Evolutionary conservation across 441 rosid species (phyloP).

Genomic region (Isatis lusitanica): DNA sequence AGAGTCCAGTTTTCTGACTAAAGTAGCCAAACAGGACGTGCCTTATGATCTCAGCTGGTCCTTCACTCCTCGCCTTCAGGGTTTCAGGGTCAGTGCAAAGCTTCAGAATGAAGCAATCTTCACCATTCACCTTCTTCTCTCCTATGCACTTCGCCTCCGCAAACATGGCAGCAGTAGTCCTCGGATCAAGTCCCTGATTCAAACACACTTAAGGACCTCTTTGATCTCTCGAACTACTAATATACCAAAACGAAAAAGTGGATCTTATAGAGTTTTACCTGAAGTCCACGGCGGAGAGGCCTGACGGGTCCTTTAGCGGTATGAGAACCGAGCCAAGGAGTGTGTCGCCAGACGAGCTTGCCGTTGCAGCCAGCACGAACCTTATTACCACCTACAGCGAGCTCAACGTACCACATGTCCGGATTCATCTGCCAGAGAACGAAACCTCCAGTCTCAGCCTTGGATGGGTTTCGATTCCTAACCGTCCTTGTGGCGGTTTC

Average conservation of each 20-base stretch:
- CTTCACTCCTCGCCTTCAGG: slow-evolving; percentile 77
- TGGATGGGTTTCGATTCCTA: slow-evolving; percentile 54
- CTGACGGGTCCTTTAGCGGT: slow-evolving; percentile 92
- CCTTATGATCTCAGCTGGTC: slow-evolving; percentile 85
- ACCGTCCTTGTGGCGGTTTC: slow-evolving; percentile 73
- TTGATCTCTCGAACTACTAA: neutral
- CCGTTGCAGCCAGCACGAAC: slow-evolving; percentile 95
- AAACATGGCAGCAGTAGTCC: slow-evolving; percentile 76
- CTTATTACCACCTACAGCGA: slow-evolving; percentile 78
- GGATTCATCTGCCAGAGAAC: slow-evolving; percentile 98
- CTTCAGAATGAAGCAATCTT: slow-evolving; percentile 89
- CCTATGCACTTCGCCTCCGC: slow-evolving; percentile 87
- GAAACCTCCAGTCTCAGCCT: slow-evolving; percentile 74
- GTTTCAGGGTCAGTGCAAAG: slow-evolving; percentile 75
- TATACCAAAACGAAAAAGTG: neutral
- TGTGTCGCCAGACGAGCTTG: slow-evolving; percentile 90
- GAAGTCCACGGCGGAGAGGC: slow-evolving; percentile 91
- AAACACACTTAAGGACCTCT: slow-evolving; percentile 1
- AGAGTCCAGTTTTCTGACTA: slow-evolving; percentile 90
- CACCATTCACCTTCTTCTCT: slow-evolving; percentile 73
- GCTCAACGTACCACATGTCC: slow-evolving; percentile 95
- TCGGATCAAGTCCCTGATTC: slow-evolving; percentile 81
- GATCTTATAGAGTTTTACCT: slow-evolving; percentile 45
- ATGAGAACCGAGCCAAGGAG: slow-evolving; percentile 93
- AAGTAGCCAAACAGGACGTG: slow-evolving; percentile 87